Conservation (phyloP, 192 early-diverging fungal genomes). For the Backusella macrospora region DNA sequence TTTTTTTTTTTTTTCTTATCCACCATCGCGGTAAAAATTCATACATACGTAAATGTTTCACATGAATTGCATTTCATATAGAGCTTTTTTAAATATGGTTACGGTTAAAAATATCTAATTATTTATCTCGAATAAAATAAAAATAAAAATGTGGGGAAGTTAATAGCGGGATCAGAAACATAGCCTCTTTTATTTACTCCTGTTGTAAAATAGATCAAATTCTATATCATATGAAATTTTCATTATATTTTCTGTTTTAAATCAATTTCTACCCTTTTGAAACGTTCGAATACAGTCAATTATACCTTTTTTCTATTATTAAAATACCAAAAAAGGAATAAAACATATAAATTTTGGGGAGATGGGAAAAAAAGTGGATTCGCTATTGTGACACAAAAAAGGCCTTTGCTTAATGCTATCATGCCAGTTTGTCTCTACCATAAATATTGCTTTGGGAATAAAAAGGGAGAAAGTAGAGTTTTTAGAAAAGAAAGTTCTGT, state of each 20-base stretch:
- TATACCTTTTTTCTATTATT: slow-evolving; percentile 1
- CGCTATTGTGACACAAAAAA: background rate
- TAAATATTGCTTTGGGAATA: background rate
- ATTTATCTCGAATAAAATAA: background rate
- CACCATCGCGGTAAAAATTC: background rate
- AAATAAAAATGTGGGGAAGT: background rate
- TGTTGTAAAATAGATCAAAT: background rate
- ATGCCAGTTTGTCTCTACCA: background rate
- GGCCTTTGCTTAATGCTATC: background rate
- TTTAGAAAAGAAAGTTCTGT: background rate
- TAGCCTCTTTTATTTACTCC: background rate
- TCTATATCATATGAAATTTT: too few relatives aligned
- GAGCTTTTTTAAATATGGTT: background rate
- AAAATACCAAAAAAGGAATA: slow-evolving; percentile 11
- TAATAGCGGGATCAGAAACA: background rate
- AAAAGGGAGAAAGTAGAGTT: background rate
- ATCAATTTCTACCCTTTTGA: background rate
- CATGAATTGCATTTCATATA: background rate
- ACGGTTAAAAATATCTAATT: background rate
- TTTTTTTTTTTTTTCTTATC: background rate
- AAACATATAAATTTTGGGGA: background rate
- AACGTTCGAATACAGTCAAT: background rate
- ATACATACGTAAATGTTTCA: background rate
- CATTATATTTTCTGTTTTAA: too few relatives aligned
- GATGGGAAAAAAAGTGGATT: background rate